Base-by-base conservation (phyloP, 2,329 filamentous ascomycete genomes). In the Penicillium crustosum region DNA sequence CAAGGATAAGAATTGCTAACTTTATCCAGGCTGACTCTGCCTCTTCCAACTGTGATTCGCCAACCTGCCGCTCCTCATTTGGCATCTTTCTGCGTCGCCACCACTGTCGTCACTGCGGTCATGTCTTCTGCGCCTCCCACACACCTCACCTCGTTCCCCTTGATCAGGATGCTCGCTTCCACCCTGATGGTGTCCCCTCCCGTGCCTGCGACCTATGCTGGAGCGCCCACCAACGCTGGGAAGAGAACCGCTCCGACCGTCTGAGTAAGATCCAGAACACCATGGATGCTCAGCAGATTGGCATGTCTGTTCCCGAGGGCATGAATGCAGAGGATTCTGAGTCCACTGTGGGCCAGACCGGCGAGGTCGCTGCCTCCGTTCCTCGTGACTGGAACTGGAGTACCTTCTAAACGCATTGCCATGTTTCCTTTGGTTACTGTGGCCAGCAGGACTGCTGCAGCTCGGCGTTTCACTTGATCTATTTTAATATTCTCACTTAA, bases 51-150 rank as follows among this genome's bases (percentile, higher is more conserved):
- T 88, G 86, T 73, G 82, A 83, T 68, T 82, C 81, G 10, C 79
- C 81, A 4, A 79, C 82, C 57, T 88, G 86, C 73, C 79, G 81
- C 49, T 80, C 80, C 42, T 78, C 80, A 21, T 88, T 88, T 68
- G 81, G 82, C 44, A 78, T 87, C 68, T 85, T 86, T 73, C 78
- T 82, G 50, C 84, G 86, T 50, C 84, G 85, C 57, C 86, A 88
- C 68, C 86, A 88, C 73, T 88, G 86, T 73, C 83, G 86, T 57
- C 85, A 86, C 65, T 88, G 86, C 65, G 86, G 86, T 43, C 82
- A 86, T 66, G 82, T 88, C 66, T 87, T 87, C 69, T 88, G 86
- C 74, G 79, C 81, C 59, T 77, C 80, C 35, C 85, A 88, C 74
- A 82, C 82, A 49, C 76, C 79, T 45, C 78, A 82, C 67, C 73